Base-by-base conservation (phyloP, 495 filamentous ascomycete species). In the Penicillium robsamsonii region DNA sequence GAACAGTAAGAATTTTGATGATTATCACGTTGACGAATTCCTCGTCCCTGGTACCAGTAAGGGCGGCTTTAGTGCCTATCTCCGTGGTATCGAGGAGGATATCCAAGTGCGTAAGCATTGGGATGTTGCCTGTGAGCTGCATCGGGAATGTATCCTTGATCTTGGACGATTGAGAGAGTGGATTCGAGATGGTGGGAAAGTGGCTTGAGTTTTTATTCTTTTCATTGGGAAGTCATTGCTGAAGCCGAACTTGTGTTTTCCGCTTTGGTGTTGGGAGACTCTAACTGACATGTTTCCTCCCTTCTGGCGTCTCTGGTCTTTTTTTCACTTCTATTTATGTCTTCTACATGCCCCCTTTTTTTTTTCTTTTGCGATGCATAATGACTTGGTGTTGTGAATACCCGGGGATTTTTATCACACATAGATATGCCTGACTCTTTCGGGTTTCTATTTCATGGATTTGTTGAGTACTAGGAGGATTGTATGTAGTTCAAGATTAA, bases 11-110 rank as follows among this genome's bases (percentile, higher is more conserved):
- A 60, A 55, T 17, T 18, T 24, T 13, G 64, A 65, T n/a, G 49
- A 45, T 8, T 57, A 59, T 17, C 60, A 69, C 18, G 55, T 49
- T 4, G 68, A 70, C 20, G 71, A 74, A 24, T 57, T 43, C 12
- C 59, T 73, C 43, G 45, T 71, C 15, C 60, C 66, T 7, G 67
- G 66, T 17, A 62, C 59, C 5, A 64, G 56, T 17, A 73, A 73
- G 53, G 71, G 73, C 0, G 82, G 82, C 0, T 85, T 77, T 57
- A 63, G 69, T 24, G 79, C 80, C 5, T 94, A 94, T 60, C 47
- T 85, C 57, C 65, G 71, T 29, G 79, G 78, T 8, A 63, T 91
- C 25, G 79, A 85, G 61, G 80, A 91, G 67, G 88, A 93, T 65
- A 75, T 77, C 44, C 68, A 63, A 30, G 81, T 90, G 1, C 70